Evolutionary conservation across 1,284 basidiomycete species (phyloP).

Genomic region (Trametes polyzona): DNA sequence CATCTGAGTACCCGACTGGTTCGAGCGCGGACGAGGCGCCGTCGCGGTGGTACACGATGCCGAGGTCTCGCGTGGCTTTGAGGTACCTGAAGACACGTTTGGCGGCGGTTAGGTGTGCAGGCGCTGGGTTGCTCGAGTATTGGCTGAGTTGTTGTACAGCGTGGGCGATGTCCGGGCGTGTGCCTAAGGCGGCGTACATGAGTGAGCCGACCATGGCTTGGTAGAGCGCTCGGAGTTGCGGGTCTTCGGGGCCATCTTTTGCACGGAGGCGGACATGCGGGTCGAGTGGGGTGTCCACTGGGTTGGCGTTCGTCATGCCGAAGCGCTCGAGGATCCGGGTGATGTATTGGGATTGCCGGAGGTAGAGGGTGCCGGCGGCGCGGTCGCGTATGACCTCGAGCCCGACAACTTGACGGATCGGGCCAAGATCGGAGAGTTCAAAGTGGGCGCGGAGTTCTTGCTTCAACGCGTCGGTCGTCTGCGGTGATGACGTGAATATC

Average conservation of each 20-base stretch:
- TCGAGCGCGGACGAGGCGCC: too few relatives aligned
- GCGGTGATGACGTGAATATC: conserved; percentile 26
- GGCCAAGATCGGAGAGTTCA: conserved; percentile 37
- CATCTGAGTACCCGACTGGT: too few relatives aligned
- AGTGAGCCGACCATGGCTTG: conserved; percentile 40
- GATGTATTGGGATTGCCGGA: conserved; percentile 34
- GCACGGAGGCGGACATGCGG: too few relatives aligned
- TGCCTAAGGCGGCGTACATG: conserved; percentile 45
- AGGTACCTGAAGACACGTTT: conserved; percentile 26
- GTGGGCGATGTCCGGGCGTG: neutral
- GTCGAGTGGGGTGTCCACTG: neutral
- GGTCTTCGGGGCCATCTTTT: neutral
- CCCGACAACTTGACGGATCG: conserved; percentile 36
- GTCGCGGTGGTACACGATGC: too few relatives aligned
- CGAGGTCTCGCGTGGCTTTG: too few relatives aligned
- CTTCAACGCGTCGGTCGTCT: conserved; percentile 24
- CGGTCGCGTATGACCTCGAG: conserved; percentile 36
- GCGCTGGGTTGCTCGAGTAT: conserved; percentile 12
- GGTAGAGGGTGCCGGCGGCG: conserved; percentile 22
- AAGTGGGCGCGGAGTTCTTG: conserved; percentile 29
- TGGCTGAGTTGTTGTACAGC: neutral
- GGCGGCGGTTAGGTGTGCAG: conserved; percentile 26
- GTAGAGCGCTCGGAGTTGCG: conserved; percentile 29
- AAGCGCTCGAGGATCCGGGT: conserved; percentile 30
- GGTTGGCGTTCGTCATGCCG: conserved; percentile 29